Conservation (phyloP, 805 yeast genomes). For the Teunomyces gatunensis region DNA sequence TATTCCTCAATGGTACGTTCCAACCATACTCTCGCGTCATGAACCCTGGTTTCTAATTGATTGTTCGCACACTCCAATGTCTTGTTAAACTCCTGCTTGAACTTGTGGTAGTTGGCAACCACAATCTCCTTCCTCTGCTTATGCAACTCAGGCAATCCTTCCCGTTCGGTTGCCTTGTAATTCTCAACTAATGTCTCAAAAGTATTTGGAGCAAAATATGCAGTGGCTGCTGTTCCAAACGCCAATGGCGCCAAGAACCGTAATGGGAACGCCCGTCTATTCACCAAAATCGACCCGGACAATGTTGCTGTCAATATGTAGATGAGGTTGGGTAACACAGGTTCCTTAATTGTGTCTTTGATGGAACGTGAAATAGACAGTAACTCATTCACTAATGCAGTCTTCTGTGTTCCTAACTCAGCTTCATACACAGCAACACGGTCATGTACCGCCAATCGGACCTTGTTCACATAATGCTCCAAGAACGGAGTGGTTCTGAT, state of each 20-base stretch:
- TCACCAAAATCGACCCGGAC: constrained; percentile 54
- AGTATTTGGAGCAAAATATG: constrained; percentile 54
- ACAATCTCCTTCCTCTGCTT: constrained; percentile 22
- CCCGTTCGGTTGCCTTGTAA: constrained; percentile 24
- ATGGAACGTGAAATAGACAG: constrained; percentile 27
- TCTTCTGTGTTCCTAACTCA: constrained; percentile 44
- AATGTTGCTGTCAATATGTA: constrained; percentile 55
- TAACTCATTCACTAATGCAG: constrained; percentile 47
- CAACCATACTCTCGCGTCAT: constrained; percentile 23
- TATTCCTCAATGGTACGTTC: constrained; percentile 9
- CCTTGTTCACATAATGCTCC: constrained; percentile 40
- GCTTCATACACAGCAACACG: constrained; percentile 38
- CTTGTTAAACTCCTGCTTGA: constrained; percentile 9
- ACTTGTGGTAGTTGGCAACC: constrained; percentile 5
- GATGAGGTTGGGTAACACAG: constrained; percentile 53
- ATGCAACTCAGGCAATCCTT: constrained; percentile 30
- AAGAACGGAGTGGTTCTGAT: constrained; percentile 48
- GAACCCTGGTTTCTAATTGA: constrained; percentile 20
- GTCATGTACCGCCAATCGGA: constrained; percentile 38
- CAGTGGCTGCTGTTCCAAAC: constrained; percentile 44
- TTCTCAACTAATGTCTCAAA: constrained; percentile 20
- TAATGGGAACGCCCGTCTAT: constrained; percentile 45
- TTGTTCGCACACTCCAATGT: constrained; percentile 11
- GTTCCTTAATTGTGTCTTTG: constrained; percentile 43
- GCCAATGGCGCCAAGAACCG: constrained; percentile 52